These are phyloP conservation scores for Pseudomicrostroma phylloplanum DNA, from an alignment of 1,284 basidiomycete genomes.

Conservation along the genomic window DNA sequence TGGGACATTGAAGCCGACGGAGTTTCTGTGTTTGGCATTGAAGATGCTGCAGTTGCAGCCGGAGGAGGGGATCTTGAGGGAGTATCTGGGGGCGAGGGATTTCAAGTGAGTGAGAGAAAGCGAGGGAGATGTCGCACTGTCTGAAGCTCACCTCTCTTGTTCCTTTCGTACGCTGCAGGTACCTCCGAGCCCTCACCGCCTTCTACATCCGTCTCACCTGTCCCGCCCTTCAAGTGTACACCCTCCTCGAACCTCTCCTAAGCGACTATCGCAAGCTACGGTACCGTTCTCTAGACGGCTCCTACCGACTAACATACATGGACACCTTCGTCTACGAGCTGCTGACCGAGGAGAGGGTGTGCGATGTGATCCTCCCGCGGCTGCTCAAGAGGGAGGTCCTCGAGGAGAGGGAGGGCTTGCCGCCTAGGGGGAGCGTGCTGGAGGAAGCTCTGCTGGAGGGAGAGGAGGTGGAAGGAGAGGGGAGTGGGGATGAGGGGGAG, in stretches of 20 bases:
- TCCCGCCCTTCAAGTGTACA: slow-evolving; percentile 78
- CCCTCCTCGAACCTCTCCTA: slow-evolving; percentile 83
- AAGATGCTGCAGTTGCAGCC: slow-evolving; percentile 96
- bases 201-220: slow-evolving; percentile 96
- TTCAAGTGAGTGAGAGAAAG: slow-evolving; percentile 71
- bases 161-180: slow-evolving; percentile 62
- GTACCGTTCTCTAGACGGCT: slow-evolving; percentile 24
- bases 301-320: slow-evolving; percentile 69
- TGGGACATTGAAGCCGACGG: slow-evolving; percentile 27
- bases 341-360: slow-evolving; percentile 81
- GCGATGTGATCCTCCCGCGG: slow-evolving; percentile 90
- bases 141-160: not conserved
- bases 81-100: slow-evolving; percentile 89
- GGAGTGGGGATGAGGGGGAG: slow-evolving; percentile 13
- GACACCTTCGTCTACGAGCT: slow-evolving; percentile 87
- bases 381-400: slow-evolving; percentile 76
- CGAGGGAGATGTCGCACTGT: not conserved
- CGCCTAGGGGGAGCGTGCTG: slow-evolving; percentile 59
- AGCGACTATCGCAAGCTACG: slow-evolving; percentile 90
- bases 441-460: slow-evolving; percentile 65
- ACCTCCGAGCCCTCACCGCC: slow-evolving; percentile 83
- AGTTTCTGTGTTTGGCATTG: slow-evolving; percentile 75
- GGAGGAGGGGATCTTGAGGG: slow-evolving; percentile 87
- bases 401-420: slow-evolving; percentile 65
- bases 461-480: slow-evolving; percentile 12